These are phyloP conservation scores for rapeseed (Brassica napus) DNA, from an alignment of 345 rosid species.

Conservation along the genomic window DNA sequence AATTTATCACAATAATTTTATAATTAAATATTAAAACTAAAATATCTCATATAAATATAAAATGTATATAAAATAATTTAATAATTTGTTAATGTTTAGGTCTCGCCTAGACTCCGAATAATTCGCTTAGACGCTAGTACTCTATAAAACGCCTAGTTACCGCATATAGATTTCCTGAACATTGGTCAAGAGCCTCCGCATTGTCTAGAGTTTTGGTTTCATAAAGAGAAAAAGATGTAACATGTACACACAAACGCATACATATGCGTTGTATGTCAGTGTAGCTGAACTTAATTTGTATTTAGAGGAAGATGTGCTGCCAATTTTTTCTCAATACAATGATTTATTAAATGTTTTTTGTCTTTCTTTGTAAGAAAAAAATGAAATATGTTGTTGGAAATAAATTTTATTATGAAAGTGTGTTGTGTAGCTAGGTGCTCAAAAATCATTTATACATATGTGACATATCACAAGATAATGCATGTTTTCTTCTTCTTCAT, in stretches of 20 bases:
- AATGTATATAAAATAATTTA: too few species aligned
- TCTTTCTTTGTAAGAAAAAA: neutral
- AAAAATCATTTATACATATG: neutral
- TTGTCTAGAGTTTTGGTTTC: neutral
- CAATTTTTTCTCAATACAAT: neutral
- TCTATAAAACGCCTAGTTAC: too few species aligned
- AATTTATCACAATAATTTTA: too few species aligned
- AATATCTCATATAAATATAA: too few species aligned
- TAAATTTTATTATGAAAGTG: neutral
- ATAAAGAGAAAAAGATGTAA: neutral
- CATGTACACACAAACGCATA: neutral
- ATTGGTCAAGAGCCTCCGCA: neutral
- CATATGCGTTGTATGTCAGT: neutral
- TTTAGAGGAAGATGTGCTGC: neutral
- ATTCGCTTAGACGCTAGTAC: too few species aligned
- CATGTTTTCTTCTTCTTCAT: neutral
- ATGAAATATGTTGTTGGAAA: neutral
- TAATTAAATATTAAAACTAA: too few species aligned
- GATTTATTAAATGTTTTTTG: neutral
- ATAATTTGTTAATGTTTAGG: too few species aligned
- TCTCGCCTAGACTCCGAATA: too few species aligned
- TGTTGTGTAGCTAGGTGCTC: constrained; percentile 5
- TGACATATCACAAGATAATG: neutral
- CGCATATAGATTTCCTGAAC: too few species aligned
- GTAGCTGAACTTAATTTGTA: neutral